Evolutionary conservation across 1,284 basidiomycete genomes (phyloP), one percentile per base, ranked within the genome.

Genomic region (Somion occarium): DNA sequence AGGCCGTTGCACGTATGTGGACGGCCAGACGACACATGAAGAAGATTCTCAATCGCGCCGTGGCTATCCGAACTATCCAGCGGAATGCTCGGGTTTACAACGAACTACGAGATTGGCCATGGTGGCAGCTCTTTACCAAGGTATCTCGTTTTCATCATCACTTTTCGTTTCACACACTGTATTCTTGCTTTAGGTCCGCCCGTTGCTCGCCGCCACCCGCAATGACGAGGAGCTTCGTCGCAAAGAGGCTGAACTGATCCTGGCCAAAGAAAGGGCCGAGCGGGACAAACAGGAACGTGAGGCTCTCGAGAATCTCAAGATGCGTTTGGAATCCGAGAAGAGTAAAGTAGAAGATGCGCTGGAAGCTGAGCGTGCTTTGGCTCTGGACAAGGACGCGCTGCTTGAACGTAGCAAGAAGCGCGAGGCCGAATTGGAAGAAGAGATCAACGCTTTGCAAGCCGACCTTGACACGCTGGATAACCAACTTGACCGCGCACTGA

Each of bases 81-180:
- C 81, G 88, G 30, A 99, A 99, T 65, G 96, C 96, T 1, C 76
- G 92, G 11, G 80, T 98, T 12, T 99, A 99, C 63, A 85, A 87
- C 22, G 83, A 92, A 51, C 75, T 98, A 12, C 78, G 86, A 46
- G 91, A 96, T 53, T 99, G 96, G 97, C 94, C 97, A 1, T 99
- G 97, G 97, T 99, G 97, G 97, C 91, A 94, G 58, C 78, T 99
- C 15, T 99, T 97, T 68, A 94, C 91, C 15, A 97, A 94, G 79
- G 83, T 83, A 55, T 22, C 48, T 18, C 15, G 23, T 23, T 13
- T 24, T 49, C 42, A 22, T 48, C 41, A 38, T 30, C 2, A 11
- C 48, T 37, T 20, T 22, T 18, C 9, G 19, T 43, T 23, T 45
- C 27, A 38, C 5, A 47, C 50, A 30, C 55, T 26, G 60, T 37